Base-by-base conservation (phyloP, 1,284 basidiomycete species). In the Puccinia horiana region DNA sequence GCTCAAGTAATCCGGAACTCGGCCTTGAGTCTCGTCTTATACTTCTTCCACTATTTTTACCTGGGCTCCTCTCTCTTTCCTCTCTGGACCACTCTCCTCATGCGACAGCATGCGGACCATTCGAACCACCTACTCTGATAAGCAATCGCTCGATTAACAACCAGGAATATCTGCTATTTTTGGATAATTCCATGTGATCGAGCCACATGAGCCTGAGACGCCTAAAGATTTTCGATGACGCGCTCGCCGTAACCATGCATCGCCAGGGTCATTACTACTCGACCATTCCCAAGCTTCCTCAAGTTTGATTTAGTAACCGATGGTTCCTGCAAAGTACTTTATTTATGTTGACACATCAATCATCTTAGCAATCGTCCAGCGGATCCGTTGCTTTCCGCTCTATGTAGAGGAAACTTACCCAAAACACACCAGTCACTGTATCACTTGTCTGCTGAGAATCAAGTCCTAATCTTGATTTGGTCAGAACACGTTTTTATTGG, bases 191-290 rank as follows among this genome's bases (percentile, higher is more conserved):
- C 65, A 69, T 18, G 42, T 47, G 65, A 23, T 23, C 47, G 1
- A 42, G 20, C 40, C 63, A 65, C 63, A 65, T 65, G 63, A 32
- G 37, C 40, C 42, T 69, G 42, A 47, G 65, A n/a, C 65, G 65
- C 65, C 42, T 69, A 69, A 18, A 40, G n/a, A 69, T 69, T 69
- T 69, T 69, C 65, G 47, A 47, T 69, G 65, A 69, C 65, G 65
- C 65, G 65, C n/a, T 69, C 65, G 65, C n/a, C 47, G 65, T 29
- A 47, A 69, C 65, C 65, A 69, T 47, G 65, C 65, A 69, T 69
- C 42, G 16, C 65, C 65, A 69, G 65, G 65, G 40, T 69, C 29
- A n/a, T 69, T 69, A 42, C 65, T 69, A 42, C n/a, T 40, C 65
- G n/a, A 69, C 65, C n/a, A n/a, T 29, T 69, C 65, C 23, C 42